Conservation (phyloP, 108 stramenopile species). For the Halocafeteria seosinensis region DNA sequence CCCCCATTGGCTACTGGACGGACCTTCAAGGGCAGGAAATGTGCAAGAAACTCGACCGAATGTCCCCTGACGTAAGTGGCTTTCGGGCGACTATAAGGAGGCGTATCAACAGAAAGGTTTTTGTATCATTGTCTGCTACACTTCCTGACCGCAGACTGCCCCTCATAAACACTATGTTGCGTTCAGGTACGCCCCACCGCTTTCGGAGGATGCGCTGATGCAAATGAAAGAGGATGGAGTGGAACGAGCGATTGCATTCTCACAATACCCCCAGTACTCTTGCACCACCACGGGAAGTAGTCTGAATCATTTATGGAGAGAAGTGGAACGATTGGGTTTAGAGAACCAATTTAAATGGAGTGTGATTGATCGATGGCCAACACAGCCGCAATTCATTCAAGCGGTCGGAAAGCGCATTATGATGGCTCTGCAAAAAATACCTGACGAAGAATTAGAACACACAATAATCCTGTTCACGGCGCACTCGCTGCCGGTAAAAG, state of each 20-base stretch:
- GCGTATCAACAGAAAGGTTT: too few species aligned
- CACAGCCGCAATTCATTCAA: not conserved
- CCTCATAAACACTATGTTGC: constrained; percentile 38
- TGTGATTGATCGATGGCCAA: constrained; percentile 15
- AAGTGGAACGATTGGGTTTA: not conserved
- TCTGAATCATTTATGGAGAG: constrained; percentile 13
- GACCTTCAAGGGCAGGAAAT: constrained; percentile 2
- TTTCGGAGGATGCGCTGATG: constrained; percentile 32
- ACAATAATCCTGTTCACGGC: constrained; percentile 16
- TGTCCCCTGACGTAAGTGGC: not conserved
- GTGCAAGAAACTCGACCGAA: constrained; percentile 1
- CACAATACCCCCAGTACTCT: constrained; percentile 11
- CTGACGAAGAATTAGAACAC: not conserved
- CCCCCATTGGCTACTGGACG: constrained; percentile 15
- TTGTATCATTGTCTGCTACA: too few species aligned
- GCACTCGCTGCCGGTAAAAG: constrained; percentile 16
- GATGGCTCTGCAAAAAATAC: not conserved
- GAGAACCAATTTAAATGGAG: constrained; percentile 5
- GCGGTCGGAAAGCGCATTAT: constrained; percentile 2
- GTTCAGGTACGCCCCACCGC: constrained; percentile 46
- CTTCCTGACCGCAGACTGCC: not conserved
- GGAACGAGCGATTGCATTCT: constrained; percentile 10
- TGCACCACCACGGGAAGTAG: constrained; percentile 12
- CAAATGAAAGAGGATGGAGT: constrained; percentile 31
- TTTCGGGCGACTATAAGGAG: not conserved